Conservation (phyloP, 2,329 filamentous ascomycete genomes). For the Penicillium thymicola region DNA sequence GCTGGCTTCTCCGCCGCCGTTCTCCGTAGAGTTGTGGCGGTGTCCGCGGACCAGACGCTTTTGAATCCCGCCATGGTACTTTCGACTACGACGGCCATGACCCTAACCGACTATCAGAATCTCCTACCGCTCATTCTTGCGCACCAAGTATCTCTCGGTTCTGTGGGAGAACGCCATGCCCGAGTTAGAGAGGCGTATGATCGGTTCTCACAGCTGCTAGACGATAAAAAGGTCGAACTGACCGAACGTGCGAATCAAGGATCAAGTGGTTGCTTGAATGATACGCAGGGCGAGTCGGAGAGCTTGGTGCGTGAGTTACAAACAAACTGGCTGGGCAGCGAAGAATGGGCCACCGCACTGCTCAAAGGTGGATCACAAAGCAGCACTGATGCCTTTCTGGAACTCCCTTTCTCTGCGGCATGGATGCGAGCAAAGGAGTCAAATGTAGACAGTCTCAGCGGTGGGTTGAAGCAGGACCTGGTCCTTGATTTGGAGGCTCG, state of each 20-base stretch:
- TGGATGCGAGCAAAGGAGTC: conserved; percentile 66
- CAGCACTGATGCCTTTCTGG: conserved; percentile 61
- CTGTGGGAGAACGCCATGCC: conserved; percentile 59
- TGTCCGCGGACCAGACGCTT: conserved; percentile 37
- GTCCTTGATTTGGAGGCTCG: conserved; percentile 69
- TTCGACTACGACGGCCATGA: conserved; percentile 49
- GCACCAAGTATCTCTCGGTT: conserved; percentile 65
- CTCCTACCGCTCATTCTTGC: conserved; percentile 68
- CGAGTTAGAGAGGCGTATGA: conserved; percentile 56
- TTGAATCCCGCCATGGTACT: conserved; percentile 54
- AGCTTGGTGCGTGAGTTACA: conserved; percentile 50
- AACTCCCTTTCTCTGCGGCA: conserved; percentile 64
- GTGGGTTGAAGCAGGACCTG: conserved; percentile 30
- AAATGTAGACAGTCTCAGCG: conserved; percentile 42
- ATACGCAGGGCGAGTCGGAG: conserved; percentile 35
- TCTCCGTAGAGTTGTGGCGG: conserved; percentile 63
- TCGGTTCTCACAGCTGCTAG: conserved; percentile 64
- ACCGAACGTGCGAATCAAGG: conserved; percentile 28
- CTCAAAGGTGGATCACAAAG: conserved; percentile 62
- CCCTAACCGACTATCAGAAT: conserved; percentile 34
- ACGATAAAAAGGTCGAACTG: conserved; percentile 60
- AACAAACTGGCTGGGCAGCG: conserved; percentile 74
- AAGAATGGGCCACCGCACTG: conserved; percentile 69
- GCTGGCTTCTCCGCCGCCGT: conserved; percentile 80
- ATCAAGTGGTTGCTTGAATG: conserved; percentile 25